Evolutionary conservation across 2,329 filamentous ascomycete genomes (phyloP).

Genomic region (Lasiodiplodia sp.): DNA sequence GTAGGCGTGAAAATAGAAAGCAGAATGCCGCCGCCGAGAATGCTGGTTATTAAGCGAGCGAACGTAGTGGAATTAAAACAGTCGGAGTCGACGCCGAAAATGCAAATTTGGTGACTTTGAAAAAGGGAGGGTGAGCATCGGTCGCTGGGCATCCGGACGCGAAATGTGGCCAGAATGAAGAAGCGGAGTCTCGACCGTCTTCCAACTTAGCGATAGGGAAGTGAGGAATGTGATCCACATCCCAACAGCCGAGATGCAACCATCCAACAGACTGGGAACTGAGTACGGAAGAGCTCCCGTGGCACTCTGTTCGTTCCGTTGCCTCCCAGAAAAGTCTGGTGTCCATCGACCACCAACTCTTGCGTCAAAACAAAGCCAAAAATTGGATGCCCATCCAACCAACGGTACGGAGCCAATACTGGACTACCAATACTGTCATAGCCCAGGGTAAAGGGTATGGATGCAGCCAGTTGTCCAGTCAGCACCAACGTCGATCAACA

Average conservation of each 20-base stretch:
- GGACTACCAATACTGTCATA: slow-evolving; percentile 4
- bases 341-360: slow-evolving; percentile 10
- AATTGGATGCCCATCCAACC: slow-evolving; percentile 14
- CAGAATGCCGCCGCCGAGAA: slow-evolving; percentile 1
- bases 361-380: slow-evolving; percentile 15
- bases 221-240: neutral
- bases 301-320: neutral
- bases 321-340: neutral
- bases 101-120: neutral
- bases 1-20: neutral
- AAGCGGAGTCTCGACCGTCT: neutral
- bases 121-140: neutral
- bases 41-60: slow-evolving; percentile 6
- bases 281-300: neutral
- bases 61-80: neutral
- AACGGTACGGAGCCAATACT: neutral
- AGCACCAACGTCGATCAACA: neutral
- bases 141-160: neutral
- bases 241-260: neutral
- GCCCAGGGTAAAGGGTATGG: neutral
- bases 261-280: neutral
- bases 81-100: neutral
- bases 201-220: neutral
- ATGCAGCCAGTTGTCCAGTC: neutral
- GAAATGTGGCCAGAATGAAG: neutral